Base-by-base conservation (phyloP, 2,329 filamentous ascomycete genomes). In the Penicillium sp. region DNA sequence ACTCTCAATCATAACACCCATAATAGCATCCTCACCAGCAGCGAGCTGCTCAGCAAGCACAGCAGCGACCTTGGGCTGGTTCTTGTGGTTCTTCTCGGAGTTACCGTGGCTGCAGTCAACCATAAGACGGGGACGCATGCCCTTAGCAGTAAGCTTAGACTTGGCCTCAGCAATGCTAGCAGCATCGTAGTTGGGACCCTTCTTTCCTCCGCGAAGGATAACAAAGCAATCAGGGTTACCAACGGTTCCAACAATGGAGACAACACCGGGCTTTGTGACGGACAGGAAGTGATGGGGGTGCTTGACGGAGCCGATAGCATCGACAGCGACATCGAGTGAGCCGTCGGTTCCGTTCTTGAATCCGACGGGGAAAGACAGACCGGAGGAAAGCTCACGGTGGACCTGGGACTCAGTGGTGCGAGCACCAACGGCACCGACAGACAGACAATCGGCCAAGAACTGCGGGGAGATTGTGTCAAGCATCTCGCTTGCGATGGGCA, bases 301-400 rank as follows among this genome's bases (percentile, higher is more conserved):
- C 73, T 84, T 87, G 48, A 95, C 93, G 16, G 94, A 90, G 59
- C 92, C 91, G 73, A 97, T 96, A 48, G 94, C 94, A 72, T 99
- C 94, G 66, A 97, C 90, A 12, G 94, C 92, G 4, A 97, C 92
- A 54, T 87, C 84, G 45, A 97, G 79, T 9, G 88, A 88, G 49
- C 94, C 94, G 73, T 99, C 94, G 31, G 94, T 99, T 62, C 94
- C 94, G 76, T 99, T 99, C 84, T 99, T 99, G 88, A 99, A 99
- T 49, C 94, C 94, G 11, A 99, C 91, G 2, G 94, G 94, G 88
- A 97, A 97, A 65, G 89, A 95, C 35, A 97, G 82, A 70, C 94
- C 94, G 50, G 89, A 94, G 22, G 94, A 93, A 61, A 99, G 80
- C 77, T 99, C 94, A 54, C 94, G 88, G 77, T 99, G 94, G 60